Evolutionary conservation across 2,329 filamentous ascomycete genomes (phyloP).

Genomic region (Passalora sequoiae): DNA sequence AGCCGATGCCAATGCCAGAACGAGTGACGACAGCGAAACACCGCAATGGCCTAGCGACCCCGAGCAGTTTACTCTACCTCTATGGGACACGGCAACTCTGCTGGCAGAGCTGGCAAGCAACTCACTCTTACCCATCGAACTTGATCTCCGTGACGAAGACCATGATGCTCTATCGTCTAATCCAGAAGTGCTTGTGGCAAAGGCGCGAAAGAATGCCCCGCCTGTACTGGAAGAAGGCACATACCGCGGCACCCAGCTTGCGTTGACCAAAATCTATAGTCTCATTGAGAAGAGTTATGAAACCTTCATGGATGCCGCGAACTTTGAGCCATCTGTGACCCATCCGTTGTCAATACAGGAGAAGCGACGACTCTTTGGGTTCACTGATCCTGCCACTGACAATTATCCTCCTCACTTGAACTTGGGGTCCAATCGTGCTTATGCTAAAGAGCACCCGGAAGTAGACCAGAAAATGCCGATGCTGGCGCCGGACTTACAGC

Average conservation of each 20-base stretch:
- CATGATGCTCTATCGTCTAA: conserved; percentile 14
- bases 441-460: conserved; percentile 17
- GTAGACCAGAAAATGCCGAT: background rate
- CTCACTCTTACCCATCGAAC: conserved; percentile 9
- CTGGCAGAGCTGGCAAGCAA: conserved; percentile 16
- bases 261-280: conserved; percentile 22
- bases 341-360: conserved; percentile 15
- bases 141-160: conserved; percentile 14
- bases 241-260: conserved; percentile 19
- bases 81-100: conserved; percentile 20
- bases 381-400: conserved; percentile 19
- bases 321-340: conserved; percentile 22
- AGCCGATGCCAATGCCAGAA: background rate
- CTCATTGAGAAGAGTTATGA: conserved; percentile 20
- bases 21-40: background rate
- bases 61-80: conserved; percentile 12
- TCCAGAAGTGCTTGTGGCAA: conserved; percentile 14
- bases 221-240: conserved; percentile 16
- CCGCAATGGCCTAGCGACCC: conserved; percentile 13
- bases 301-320: conserved; percentile 21
- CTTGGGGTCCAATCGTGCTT: conserved; percentile 24
- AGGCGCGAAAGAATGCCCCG: conserved; percentile 13
- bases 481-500: conserved; percentile 9
- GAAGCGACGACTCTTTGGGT: conserved; percentile 20
- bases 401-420: conserved; percentile 31